Conservation (phyloP, 2,329 filamentous ascomycete genomes). For the Catunica adiposa region DNA sequence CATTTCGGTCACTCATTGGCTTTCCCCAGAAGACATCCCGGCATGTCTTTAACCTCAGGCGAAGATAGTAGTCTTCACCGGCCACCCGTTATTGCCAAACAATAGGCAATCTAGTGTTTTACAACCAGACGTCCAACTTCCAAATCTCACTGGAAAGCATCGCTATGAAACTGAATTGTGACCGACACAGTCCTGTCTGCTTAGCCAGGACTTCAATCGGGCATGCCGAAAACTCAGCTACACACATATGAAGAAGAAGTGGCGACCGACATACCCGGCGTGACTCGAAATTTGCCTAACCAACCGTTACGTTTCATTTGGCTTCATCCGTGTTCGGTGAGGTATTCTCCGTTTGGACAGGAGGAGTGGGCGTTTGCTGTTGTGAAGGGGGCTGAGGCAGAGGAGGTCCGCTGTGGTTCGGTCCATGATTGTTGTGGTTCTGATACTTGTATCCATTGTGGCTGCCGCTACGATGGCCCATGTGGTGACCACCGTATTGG, state of each 20-base stretch:
- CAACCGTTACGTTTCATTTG: conserved; percentile 5
- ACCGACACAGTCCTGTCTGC: too few relatives aligned
- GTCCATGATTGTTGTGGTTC: conserved; percentile 9
- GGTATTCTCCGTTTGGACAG: conserved; percentile 11
- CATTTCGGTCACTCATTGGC: too few relatives aligned
- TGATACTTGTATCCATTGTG: conserved; percentile 14
- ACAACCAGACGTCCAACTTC: too few relatives aligned
- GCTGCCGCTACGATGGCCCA: conserved; percentile 12
- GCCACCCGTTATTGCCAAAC: too few relatives aligned
- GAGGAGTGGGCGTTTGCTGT: conserved; percentile 11
- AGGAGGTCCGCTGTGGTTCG: conserved; percentile 7
- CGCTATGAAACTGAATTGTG: too few relatives aligned
- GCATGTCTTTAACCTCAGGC: too few relatives aligned
- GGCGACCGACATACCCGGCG: neutral
- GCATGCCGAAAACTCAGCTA: neutral
- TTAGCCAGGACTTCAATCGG: neutral
- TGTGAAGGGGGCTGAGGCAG: conserved; percentile 6
- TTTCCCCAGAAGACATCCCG: too few relatives aligned
- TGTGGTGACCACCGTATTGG: conserved; percentile 30
- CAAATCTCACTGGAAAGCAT: too few relatives aligned
- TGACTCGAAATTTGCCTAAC: neutral
- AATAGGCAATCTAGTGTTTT: too few relatives aligned
- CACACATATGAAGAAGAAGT: neutral
- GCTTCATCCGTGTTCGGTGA: conserved; percentile 14
- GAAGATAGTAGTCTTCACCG: too few relatives aligned